Evolutionary conservation across 768 basidiomycete species (phyloP), one percentile per base, ranked within the genome.

Genomic region (Termitomyces bulborhizus): DNA sequence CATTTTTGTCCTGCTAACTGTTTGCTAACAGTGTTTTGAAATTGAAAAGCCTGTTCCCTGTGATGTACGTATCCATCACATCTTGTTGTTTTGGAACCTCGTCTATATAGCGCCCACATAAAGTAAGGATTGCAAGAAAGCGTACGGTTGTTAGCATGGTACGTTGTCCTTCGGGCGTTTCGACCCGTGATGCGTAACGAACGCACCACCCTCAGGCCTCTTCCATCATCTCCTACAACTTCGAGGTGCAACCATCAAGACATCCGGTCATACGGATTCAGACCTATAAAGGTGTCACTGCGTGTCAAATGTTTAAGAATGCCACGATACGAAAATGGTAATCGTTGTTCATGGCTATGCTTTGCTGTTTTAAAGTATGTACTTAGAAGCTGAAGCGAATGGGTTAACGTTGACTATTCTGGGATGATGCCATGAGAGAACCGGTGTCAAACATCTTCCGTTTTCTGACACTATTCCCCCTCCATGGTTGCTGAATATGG

Each of bases 401-500:
- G 24, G 32, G 31, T 32, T 32, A 32, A 32, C 31, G 8, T 40
- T 54, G 45, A 29, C 53, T 47, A 54, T 54, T 54, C 53, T 48
- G 39, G 53, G 46, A 54, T 54, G 50, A 46, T 52, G 42, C 48
- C 36, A 32, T 37, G 46, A 46, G 46, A 46, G 51, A 57, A 41
- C 44, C 34, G 39, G 39, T 43, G 34, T 40, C 34, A 42, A 37
- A 37, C 40, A 51, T 27, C 34, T 34, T 46, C 6, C 45, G 49
- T 55, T 37, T 44, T 47, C 41, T 7, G 24, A 29, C 37, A 37
- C 37, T 29, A 29, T 47, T 26, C 31, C 42, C 16, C 53, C 6
- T 29, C 24, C 54, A 37, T 48, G 51, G 57, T 60, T 55, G 34
- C 58, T 48, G 74, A 73, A 46, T 68, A 73, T 52, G 46, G 71